These are phyloP conservation scores for Paracamarosporium sp. DNA, from an alignment of 2,329 filamentous ascomycete genomes.

Conservation along the genomic window DNA sequence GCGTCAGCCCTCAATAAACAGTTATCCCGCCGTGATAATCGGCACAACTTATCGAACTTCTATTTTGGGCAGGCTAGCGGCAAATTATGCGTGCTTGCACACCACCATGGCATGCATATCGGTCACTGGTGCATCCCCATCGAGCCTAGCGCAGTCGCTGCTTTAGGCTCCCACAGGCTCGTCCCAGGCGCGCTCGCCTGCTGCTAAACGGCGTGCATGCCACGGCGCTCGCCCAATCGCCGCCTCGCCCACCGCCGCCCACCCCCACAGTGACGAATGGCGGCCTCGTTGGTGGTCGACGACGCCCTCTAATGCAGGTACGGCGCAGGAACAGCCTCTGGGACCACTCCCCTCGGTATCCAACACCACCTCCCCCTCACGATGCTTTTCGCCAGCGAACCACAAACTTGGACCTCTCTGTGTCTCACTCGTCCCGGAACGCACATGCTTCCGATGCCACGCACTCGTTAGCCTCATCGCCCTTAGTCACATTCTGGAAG, in stretches of 20 bases:
- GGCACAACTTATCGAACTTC: constrained; percentile 23
- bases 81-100: constrained; percentile 40
- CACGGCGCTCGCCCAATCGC: constrained; percentile 34
- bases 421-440: not conserved
- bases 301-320: constrained; percentile 48
- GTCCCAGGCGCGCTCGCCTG: constrained; percentile 29
- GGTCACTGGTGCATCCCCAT: constrained; percentile 30
- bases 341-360: constrained; percentile 15
- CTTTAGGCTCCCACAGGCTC: constrained; percentile 20
- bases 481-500: constrained; percentile 39
- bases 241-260: constrained; percentile 17
- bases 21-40: constrained; percentile 25
- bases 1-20: constrained; percentile 43
- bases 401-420: not conserved
- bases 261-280: constrained; percentile 40
- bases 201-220: constrained; percentile 37
- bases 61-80: constrained; percentile 41
- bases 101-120: constrained; percentile 35
- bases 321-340: constrained; percentile 47
- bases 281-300: constrained; percentile 26
- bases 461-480: constrained; percentile 14
- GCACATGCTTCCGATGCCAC: constrained; percentile 1
- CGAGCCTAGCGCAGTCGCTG: constrained; percentile 30
- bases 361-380: constrained; percentile 13
- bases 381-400: not conserved